Conservation (phyloP, 768 basidiomycete species). For the Russula sp. region DNA sequence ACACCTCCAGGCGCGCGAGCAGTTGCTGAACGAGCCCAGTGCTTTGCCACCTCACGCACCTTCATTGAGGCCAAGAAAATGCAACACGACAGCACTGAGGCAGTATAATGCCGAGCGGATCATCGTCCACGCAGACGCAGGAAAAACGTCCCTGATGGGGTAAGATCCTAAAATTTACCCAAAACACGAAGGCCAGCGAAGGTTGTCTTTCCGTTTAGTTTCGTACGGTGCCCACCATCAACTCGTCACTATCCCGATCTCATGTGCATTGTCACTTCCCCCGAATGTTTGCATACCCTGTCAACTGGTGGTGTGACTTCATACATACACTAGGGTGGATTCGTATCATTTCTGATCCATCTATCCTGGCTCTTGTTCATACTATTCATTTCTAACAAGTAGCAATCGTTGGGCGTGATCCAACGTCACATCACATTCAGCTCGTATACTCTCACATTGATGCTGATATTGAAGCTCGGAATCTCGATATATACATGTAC, state of each 20-base stretch:
- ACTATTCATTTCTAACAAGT: neutral
- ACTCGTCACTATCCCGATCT: neutral
- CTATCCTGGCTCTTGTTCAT: neutral
- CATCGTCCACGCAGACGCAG: slow-evolving; percentile 56
- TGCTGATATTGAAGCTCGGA: neutral
- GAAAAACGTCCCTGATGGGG: slow-evolving; percentile 47
- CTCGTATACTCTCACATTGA: neutral
- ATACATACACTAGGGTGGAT: neutral
- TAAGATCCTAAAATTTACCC: slow-evolving; percentile 67
- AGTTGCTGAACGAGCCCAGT: neutral
- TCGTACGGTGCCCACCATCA: neutral
- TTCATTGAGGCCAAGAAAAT: neutral
- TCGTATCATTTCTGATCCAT: neutral
- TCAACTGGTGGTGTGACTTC: neutral
- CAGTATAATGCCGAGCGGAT: neutral
- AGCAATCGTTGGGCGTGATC: neutral
- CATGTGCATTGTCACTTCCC: neutral
- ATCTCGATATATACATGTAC: slow-evolving; percentile 17
- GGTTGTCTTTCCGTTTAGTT: neutral
- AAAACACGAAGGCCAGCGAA: slow-evolving; percentile 47
- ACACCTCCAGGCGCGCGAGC: neutral
- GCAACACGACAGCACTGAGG: neutral
- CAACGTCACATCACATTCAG: neutral
- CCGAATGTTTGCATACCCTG: neutral
- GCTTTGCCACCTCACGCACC: neutral